Evolutionary conservation across 208 protist species (phyloP).

Genomic region (Crithidia sp.): DNA sequence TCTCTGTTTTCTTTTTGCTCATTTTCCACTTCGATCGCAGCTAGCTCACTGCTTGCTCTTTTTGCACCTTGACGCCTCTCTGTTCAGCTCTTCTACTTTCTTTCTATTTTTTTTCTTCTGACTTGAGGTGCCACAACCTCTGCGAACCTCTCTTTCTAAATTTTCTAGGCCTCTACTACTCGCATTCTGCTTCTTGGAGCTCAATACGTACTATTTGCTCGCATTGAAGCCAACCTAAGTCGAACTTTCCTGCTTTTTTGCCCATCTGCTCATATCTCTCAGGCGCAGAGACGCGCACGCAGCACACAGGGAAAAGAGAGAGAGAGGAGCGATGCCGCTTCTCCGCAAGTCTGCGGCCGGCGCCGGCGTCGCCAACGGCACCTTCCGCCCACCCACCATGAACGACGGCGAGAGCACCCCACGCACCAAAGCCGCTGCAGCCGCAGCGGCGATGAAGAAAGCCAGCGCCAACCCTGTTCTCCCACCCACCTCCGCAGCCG

Average conservation of each 20-base stretch:
- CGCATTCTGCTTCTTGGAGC: too few species aligned
- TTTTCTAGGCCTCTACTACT: too few species aligned
- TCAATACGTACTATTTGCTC: too few species aligned
- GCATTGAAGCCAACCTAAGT: too few species aligned
- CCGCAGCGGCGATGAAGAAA: constrained; percentile 5
- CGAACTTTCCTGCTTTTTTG: too few species aligned
- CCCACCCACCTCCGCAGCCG: constrained; percentile 14
- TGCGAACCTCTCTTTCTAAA: too few species aligned
- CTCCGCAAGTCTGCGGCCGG: constrained; percentile 37
- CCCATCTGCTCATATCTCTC: not conserved
- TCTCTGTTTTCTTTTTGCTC: constrained; percentile 3
- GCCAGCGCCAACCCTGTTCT: constrained; percentile 18
- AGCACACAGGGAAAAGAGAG: too few species aligned
- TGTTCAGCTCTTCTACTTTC: not conserved
- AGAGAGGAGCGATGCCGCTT: constrained; percentile 32
- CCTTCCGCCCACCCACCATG: constrained; percentile 44
- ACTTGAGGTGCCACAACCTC: too few species aligned
- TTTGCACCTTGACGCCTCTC: not conserved
- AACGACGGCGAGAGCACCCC: constrained; percentile 2
- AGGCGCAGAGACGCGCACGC: too few species aligned
- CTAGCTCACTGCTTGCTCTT: not conserved
- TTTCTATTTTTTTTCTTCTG: constrained; percentile 7
- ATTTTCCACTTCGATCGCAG: not conserved
- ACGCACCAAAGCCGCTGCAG: not conserved
- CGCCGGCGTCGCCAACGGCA: constrained; percentile 27